These are phyloP conservation scores for Paramecium tetraurelia DNA, from an alignment of 73 alveolate genomes.

Conservation along the genomic window DNA sequence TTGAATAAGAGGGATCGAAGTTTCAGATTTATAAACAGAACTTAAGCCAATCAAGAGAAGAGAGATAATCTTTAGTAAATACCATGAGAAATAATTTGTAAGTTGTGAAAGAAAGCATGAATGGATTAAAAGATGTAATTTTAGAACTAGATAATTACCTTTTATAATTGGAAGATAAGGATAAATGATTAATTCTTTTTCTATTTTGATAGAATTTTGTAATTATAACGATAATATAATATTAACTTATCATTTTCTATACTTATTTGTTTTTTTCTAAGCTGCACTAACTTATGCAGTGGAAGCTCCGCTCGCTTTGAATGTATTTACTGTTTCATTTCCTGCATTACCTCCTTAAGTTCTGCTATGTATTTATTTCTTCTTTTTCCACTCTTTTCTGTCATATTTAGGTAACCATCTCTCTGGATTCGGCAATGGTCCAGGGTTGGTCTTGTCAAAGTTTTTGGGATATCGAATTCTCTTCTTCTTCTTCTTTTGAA, in stretches of 20 bases:
- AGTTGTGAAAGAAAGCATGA: too few species aligned
- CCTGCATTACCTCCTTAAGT: conserved; percentile 63
- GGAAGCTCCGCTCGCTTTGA: neutral
- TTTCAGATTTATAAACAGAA: too few species aligned
- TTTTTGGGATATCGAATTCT: conserved; percentile 84
- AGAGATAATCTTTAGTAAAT: neutral
- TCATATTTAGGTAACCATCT: conserved; percentile 88
- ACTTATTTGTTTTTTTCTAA: conserved; percentile 1
- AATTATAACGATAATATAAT: neutral
- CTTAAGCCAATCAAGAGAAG: too few species aligned
- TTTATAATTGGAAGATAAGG: neutral
- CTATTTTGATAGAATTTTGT: neutral
- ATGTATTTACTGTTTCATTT: conserved; percentile 45
- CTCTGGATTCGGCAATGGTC: conserved; percentile 88
- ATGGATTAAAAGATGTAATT: neutral
- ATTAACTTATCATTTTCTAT: neutral
- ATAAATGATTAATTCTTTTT: neutral
- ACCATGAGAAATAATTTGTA: neutral
- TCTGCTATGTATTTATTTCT: conserved; percentile 47
- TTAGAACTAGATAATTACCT: neutral
- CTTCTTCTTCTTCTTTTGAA: conserved; percentile 68
- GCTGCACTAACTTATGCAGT: neutral
- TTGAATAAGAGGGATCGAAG: too few species aligned
- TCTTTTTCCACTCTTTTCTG: conserved; percentile 71
- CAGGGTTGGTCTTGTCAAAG: conserved; percentile 84